phyloP scores from a whole-genome alignment of 768 basidiomycete species.

The Lactarius sp. region DNA sequence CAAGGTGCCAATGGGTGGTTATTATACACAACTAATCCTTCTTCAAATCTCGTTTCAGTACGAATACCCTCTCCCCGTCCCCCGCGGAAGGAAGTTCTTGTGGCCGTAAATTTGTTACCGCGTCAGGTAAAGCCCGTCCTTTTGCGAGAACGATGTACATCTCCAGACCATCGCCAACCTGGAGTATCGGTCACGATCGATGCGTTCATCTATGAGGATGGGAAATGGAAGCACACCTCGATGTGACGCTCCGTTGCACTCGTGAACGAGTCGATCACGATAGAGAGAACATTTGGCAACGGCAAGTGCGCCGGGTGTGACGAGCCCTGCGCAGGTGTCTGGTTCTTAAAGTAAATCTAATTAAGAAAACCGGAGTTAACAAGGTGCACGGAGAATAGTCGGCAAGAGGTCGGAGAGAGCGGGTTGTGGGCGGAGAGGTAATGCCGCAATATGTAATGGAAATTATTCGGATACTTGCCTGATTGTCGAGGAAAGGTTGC shows the following conservation, averaged over 20 bases:
- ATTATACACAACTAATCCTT: conserved; percentile 50
- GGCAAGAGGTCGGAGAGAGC: conserved; percentile 26
- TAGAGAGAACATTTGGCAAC: conserved; percentile 67
- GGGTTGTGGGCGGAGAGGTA: background rate
- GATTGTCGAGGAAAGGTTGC: conserved; percentile 98
- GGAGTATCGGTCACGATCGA: conserved; percentile 6
- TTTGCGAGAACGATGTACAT: conserved; percentile 81
- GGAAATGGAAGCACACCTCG: conserved; percentile 54
- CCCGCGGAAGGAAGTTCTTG: conserved; percentile 58
- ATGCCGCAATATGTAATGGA: background rate
- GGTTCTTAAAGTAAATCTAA: conserved; percentile 98
- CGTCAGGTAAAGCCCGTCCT: conserved; percentile 54
- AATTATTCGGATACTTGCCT: conserved; percentile 51
- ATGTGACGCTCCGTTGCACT: conserved; percentile 98
- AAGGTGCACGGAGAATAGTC: conserved; percentile 40
- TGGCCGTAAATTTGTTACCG: conserved; percentile 50
- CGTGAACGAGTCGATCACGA: conserved; percentile 96
- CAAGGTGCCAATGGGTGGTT: background rate
- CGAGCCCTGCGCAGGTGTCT: conserved; percentile 64
- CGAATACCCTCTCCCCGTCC: conserved; percentile 72
- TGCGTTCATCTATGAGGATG: background rate
- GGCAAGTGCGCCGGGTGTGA: conserved; percentile 80
- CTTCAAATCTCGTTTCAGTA: conserved; percentile 75
- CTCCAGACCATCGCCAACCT: conserved; percentile 96
- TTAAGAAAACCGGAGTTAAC: conserved; percentile 28